Evolutionary conservation across 768 basidiomycete species (phyloP).

Genomic region (Lactifluus echinatus): DNA sequence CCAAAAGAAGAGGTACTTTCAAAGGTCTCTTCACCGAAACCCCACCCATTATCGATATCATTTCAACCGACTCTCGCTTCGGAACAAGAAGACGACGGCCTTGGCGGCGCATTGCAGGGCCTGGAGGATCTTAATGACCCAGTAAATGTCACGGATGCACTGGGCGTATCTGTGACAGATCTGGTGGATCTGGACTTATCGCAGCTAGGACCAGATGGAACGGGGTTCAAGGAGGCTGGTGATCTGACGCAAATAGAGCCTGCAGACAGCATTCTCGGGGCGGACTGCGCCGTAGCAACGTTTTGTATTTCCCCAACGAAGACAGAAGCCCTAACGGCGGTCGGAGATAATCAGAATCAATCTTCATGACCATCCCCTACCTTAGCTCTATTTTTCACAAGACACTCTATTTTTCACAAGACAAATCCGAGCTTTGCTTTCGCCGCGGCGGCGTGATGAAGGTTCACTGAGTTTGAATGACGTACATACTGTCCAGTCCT

Average conservation of each 20-base stretch:
- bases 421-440: too few species aligned
- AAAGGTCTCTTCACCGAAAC: slow-evolving; percentile 60
- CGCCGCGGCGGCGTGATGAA: too few species aligned
- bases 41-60: slow-evolving; percentile 51
- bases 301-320: too few species aligned
- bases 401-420: too few species aligned
- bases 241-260: slow-evolving; percentile 50
- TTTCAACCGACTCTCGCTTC: slow-evolving; percentile 37
- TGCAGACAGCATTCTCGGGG: slow-evolving; percentile 48
- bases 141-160: slow-evolving; percentile 22
- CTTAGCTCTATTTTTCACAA: too few species aligned
- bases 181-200: slow-evolving; percentile 55
- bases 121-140: slow-evolving; percentile 41
- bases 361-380: too few species aligned
- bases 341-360: too few species aligned
- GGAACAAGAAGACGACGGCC: slow-evolving; percentile 23
- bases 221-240: slow-evolving; percentile 43
- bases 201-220: slow-evolving; percentile 55
- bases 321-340: too few species aligned
- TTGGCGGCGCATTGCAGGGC: slow-evolving; percentile 51
- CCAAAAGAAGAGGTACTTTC: slow-evolving; percentile 42
- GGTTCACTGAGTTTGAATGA: too few species aligned
- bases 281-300: too few species aligned
- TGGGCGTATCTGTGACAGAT: slow-evolving; percentile 22
- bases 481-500: too few species aligned